Base-by-base conservation (phyloP, 371 early-diverging fungal species). In the Mortierella sp. region DNA sequence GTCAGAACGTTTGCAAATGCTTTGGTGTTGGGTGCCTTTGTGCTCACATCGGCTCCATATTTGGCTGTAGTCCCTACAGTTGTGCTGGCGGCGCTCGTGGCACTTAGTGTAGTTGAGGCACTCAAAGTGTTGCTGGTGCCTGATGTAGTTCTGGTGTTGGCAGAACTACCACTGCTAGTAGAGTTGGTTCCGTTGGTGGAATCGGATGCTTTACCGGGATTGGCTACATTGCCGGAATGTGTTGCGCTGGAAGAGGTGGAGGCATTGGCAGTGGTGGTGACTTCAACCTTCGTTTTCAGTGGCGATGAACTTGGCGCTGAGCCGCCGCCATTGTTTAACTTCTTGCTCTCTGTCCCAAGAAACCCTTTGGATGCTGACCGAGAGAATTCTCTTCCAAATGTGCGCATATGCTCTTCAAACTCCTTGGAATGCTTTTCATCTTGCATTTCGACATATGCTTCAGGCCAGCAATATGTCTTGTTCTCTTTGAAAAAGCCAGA, bases 371-470 rank as follows among this genome's bases (percentile, higher is more conserved):
- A 76, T 0, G 71, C 76, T 24, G 71, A 67, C 60, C 76, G 38
- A 13, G 67, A 62, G 41, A 76, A 76, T 53, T 67, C 76, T 16
- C 66, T 63, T 22, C 70, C 57, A 66, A 70, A 70, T 3, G 64
- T 59, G 28, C 64, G 61, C 67, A 65, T 65, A 33, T 70, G 70
- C 36, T 52, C 38, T 52, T 76, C 67, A 57, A 71, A 86, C 55
- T 88, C 90, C 11, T 59, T 69, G 0, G 80, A 70, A 64, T 81
- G 77, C 43, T 79, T 79, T 50, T 55, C 61, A 63, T 87, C 85
- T 67, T 87, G 84, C 95, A 95, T 94, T 70, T 89, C 87, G n/a
- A 92, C 83, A 81, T 94, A 95, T 33, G 70, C 86, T 67, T 87
- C 87, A 36, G 94, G 94, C 58, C 83, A 78, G 84, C 95, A 94